Conservation (phyloP, 1,139 yeast genomes). For the Saccharomyces hybrid region DNA sequence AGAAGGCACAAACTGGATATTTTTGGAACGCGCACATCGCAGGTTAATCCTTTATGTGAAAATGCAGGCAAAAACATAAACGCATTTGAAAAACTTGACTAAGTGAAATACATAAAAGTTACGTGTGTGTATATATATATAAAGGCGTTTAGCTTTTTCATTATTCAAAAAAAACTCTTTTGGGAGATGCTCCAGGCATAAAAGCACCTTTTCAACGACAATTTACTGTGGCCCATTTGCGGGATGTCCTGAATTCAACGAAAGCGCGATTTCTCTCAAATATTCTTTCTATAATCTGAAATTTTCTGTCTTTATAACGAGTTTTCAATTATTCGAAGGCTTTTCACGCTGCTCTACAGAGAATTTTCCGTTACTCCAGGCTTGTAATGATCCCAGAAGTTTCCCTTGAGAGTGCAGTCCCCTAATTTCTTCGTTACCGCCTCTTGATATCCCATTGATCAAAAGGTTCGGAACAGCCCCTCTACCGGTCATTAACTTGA, state of each 20-base stretch:
- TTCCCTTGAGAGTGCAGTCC: slow-evolving; percentile 41
- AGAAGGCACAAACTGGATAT: no score
- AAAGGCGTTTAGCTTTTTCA: no score
- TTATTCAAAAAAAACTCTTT: no score
- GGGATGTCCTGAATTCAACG: neutral
- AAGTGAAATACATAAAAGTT: no score
- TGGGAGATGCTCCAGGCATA: no score
- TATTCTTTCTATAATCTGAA: neutral
- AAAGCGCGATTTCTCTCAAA: neutral
- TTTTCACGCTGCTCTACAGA: slow-evolving; percentile 16
- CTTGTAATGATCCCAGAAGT: slow-evolving; percentile 14
- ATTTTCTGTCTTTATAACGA: neutral
- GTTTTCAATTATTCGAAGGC: slow-evolving; percentile 18
- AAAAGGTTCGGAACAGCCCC: slow-evolving; percentile 66
- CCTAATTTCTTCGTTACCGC: slow-evolving; percentile 75
- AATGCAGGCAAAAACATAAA: no score
- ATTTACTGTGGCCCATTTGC: no score
- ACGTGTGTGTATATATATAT: no score
- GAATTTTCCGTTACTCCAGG: slow-evolving; percentile 19
- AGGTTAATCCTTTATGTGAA: no score
- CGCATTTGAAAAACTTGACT: no score
- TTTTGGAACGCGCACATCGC: no score
- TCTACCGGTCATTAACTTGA: slow-evolving; percentile 52
- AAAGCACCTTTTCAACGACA: no score
- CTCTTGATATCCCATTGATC: slow-evolving; percentile 56